Evolutionary conservation across 2,329 filamentous ascomycete genomes (phyloP).

Genomic region (Aspergillus carbonarius): DNA sequence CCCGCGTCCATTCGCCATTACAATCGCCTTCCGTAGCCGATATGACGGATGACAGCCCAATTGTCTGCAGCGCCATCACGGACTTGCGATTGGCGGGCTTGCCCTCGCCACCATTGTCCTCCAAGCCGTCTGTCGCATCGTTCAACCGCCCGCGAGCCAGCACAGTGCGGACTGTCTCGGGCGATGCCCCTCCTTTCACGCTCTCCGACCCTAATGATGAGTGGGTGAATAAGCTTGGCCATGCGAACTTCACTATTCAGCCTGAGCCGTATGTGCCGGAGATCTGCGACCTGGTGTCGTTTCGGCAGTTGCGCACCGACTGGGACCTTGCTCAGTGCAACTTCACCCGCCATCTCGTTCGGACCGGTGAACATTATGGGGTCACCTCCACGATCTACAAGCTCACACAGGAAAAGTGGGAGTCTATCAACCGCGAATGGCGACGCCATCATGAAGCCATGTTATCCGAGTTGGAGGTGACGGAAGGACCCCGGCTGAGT

Average conservation of each 20-base stretch:
- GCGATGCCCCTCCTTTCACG: constrained; percentile 58
- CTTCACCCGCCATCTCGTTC: constrained; percentile 84
- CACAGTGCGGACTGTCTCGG: constrained; percentile 43
- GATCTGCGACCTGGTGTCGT: constrained; percentile 58
- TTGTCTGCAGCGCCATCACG: constrained; percentile 44
- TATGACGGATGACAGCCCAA: constrained; percentile 44
- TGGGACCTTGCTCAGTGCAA: constrained; percentile 83
- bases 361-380: constrained; percentile 87
- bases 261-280: constrained; percentile 77
- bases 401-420: constrained; percentile 87
- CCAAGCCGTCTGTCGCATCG: constrained; percentile 74
- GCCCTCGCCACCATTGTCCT: constrained; percentile 72
- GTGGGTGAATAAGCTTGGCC: constrained; percentile 82
- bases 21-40: constrained; percentile 79
- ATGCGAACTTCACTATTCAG: constrained; percentile 88
- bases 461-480: constrained; percentile 49
- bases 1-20: constrained; percentile 72
- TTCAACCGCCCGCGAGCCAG: constrained; percentile 57
- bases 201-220: constrained; percentile 68
- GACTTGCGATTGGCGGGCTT: constrained; percentile 50
- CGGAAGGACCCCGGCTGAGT: constrained; percentile 37
- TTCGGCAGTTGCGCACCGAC: constrained; percentile 68
- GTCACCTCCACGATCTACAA: constrained; percentile 84
- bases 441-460: constrained; percentile 66
- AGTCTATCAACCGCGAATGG: constrained; percentile 74